Base-by-base conservation (phyloP, 208 protist genomes). In the Lotmaria passim region DNA sequence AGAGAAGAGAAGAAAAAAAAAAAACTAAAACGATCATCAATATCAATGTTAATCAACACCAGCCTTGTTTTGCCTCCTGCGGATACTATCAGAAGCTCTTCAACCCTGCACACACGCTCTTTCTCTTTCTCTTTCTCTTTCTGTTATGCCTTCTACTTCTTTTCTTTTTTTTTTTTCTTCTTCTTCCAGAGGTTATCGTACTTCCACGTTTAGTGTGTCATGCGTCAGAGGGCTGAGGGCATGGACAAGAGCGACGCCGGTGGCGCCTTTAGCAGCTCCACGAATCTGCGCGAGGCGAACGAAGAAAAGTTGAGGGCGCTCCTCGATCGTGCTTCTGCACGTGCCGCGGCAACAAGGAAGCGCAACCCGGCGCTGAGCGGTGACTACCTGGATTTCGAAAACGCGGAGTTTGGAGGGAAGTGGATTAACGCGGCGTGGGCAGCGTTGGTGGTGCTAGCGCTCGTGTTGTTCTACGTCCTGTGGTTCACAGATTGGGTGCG, bases 401-500 rank as follows among this genome's bases (percentile, higher is more conserved):
- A 68, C 23, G 24, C 53, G 0, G 70, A 76, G 12, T 77, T 78
- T 62, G 72, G 71, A 19, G 69, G 62, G 21, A 51, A 31, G 41
- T 75, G 53, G 44, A 74, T 81, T 10, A 82, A 86, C 47, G 8
- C 82, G 7, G 51, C 60, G 24, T 71, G 36, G 52, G 72, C 33
- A 5, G 17, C 51, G 36, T 30, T 81, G 30, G 46, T 86, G 0
- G 57, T 48, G 31, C 33, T 65, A 12, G 76, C 80, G 7, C 53
- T 86, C 5, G 3, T 78, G 6, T 46, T 86, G 15, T 73, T 86
- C n/a, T 86, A 86, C 44, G 71, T 82, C 7, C 28, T 86, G 28
- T 86, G 80, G 80, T 86, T 86, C 60, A 86, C 80, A 5, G 67
- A 86, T 23, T 73, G 69, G 48, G 68, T 86, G 15, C 62, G 65